Evolutionary conservation across 2,329 filamentous ascomycete species (phyloP).

Genomic region (Lasiodiplodia sp.): DNA sequence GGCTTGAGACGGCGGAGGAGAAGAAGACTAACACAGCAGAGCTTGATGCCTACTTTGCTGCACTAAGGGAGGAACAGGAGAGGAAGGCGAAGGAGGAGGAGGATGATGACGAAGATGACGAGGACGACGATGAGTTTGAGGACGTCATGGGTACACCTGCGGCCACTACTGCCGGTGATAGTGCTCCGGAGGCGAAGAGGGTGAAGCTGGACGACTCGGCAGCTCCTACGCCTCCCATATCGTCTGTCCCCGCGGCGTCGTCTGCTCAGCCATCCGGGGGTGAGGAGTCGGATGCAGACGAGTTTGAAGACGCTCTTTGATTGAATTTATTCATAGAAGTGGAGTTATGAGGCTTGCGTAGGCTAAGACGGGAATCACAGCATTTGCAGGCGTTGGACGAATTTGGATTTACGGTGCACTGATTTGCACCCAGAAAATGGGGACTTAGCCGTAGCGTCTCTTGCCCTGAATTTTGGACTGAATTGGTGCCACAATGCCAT

Average conservation of each 20-base stretch:
- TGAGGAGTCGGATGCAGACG: conserved; percentile 55
- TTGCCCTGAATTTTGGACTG: neutral
- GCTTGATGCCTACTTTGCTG: conserved; percentile 73
- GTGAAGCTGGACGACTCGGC: conserved; percentile 64
- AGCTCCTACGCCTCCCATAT: conserved; percentile 39
- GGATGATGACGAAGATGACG: conserved; percentile 60
- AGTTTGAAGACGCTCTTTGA: conserved; percentile 54
- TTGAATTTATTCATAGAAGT: conserved; percentile 37
- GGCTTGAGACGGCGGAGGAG: conserved; percentile 53
- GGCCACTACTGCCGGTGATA: conserved; percentile 41
- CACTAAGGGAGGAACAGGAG: conserved; percentile 67
- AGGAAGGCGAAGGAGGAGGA: conserved; percentile 51
- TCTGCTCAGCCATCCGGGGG: conserved; percentile 51
- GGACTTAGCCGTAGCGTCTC: neutral
- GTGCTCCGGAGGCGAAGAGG: conserved; percentile 61
- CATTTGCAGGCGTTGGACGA: conserved; percentile 30
- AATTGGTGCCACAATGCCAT: neutral
- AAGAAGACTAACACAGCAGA: conserved; percentile 60
- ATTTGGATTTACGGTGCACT: neutral
- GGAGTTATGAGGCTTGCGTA: conserved; percentile 36
- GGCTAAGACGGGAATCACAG: neutral
- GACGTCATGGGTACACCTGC: conserved; percentile 44
- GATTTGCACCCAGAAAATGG: neutral
- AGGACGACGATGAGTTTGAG: conserved; percentile 54
- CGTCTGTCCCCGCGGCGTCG: conserved; percentile 45